Evolutionary conservation across 768 basidiomycete species (phyloP).

Genomic region (Boletus vermiculosoides): DNA sequence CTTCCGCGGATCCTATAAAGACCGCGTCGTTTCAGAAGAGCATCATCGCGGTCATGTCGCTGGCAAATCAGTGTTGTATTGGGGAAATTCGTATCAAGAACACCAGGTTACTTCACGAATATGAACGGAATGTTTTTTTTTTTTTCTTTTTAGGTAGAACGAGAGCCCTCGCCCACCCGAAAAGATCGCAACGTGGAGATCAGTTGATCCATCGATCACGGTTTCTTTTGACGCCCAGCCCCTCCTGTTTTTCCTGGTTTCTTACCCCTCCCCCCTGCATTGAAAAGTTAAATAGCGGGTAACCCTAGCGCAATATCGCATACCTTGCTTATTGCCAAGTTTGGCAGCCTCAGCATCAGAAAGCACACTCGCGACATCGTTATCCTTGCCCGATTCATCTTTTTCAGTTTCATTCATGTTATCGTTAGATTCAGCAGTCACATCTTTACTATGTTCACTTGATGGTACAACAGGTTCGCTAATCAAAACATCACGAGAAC

Average conservation of each 20-base stretch:
- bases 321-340: conserved; percentile 12
- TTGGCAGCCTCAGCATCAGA: conserved; percentile 24
- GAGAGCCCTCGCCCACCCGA: neutral
- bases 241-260: neutral
- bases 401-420: conserved; percentile 26
- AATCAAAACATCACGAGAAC: conserved; percentile 16
- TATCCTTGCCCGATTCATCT: conserved; percentile 28
- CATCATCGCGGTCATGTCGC: conserved; percentile 11
- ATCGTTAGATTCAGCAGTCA: conserved; percentile 21
- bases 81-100: conserved; percentile 5
- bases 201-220: neutral
- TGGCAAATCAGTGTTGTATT: conserved; percentile 9
- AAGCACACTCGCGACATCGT: conserved; percentile 8
- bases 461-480: conserved; percentile 29
- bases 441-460: conserved; percentile 25
- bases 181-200: conserved; percentile 5
- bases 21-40: neutral
- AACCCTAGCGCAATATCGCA: neutral
- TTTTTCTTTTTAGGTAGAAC: conserved; percentile 4
- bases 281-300: conserved; percentile 5
- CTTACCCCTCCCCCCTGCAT: neutral
- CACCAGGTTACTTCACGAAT: conserved; percentile 19
- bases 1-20: conserved; percentile 14
- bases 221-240: neutral
- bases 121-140: conserved; percentile 2